These are phyloP conservation scores for Carex cristatella DNA, from an alignment of 176 grass and related monocot genomes.

Conservation along the genomic window DNA sequence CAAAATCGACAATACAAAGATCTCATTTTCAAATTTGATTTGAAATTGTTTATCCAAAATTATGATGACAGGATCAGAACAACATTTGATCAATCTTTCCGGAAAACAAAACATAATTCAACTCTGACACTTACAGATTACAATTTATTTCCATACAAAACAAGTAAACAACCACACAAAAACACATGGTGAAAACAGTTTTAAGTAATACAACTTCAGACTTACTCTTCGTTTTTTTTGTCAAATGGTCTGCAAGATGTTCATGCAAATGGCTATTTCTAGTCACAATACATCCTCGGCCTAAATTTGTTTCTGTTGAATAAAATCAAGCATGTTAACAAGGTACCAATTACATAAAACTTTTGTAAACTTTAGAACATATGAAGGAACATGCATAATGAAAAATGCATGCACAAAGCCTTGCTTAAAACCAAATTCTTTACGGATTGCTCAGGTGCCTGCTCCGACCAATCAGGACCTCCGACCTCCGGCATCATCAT, in stretches of 20 bases:
- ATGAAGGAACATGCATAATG: too few species aligned
- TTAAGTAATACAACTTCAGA: not conserved
- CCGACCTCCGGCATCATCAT: slow-evolving; percentile 49
- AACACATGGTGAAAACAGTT: not conserved
- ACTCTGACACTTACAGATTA: not conserved
- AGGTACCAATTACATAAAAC: too few species aligned
- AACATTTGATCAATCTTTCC: not conserved
- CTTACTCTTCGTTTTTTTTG: not conserved
- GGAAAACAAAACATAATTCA: not conserved
- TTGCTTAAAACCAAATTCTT: not conserved
- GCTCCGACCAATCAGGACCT: slow-evolving; percentile 38
- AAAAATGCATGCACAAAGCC: too few species aligned
- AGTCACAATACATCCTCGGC: too few species aligned
- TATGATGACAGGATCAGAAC: too few species aligned
- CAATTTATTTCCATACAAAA: not conserved
- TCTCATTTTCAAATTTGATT: too few species aligned
- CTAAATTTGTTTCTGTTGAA: too few species aligned
- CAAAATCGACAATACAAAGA: too few species aligned
- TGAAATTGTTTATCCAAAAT: too few species aligned
- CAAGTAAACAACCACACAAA: not conserved
- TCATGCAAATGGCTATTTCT: not conserved
- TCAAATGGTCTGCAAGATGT: not conserved
- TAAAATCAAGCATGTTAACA: too few species aligned
- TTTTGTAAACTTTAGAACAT: too few species aligned
- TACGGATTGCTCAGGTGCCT: slow-evolving; percentile 40